Conservation (phyloP, 2,329 filamentous ascomycete species). For the Alternaria brassicicola region DNA sequence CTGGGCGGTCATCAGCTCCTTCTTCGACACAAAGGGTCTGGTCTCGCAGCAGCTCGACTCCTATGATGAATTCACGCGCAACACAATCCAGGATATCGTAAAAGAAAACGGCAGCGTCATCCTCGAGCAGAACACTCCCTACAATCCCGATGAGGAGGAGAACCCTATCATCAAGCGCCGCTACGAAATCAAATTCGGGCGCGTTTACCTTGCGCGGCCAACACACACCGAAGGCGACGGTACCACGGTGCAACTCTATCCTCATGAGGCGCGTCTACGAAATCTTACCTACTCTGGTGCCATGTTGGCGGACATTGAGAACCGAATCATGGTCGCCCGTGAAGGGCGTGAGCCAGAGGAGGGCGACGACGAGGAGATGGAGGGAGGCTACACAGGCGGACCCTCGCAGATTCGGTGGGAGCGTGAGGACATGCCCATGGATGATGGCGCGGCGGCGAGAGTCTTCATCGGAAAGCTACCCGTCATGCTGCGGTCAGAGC, state of each 20-base stretch:
- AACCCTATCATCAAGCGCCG: constrained; percentile 80
- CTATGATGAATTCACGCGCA: constrained; percentile 94
- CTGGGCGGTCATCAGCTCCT: constrained; percentile 96
- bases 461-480: constrained; percentile 96
- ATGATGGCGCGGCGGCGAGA: constrained; percentile 65
- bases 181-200: constrained; percentile 94
- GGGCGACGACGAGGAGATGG: constrained; percentile 63
- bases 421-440: constrained; percentile 55
- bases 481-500: constrained; percentile 97
- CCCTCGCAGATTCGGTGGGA: constrained; percentile 54
- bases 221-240: constrained; percentile 94
- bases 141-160: constrained; percentile 71
- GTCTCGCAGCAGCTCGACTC: constrained; percentile 98
- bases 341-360: constrained; percentile 72
- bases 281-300: constrained; percentile 95
- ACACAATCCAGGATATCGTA: constrained; percentile 92
- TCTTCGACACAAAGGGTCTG: constrained; percentile 94
- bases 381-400: constrained; percentile 40
- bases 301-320: constrained; percentile 86
- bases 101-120: constrained; percentile 89
- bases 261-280: constrained; percentile 92
- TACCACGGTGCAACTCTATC: constrained; percentile 80
- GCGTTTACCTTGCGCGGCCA: constrained; percentile 85
- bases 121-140: constrained; percentile 90
- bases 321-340: constrained; percentile 81